Evolutionary conservation across 176 grass and related monocot species (phyloP).

Genomic region (Oryza meyeriana): DNA sequence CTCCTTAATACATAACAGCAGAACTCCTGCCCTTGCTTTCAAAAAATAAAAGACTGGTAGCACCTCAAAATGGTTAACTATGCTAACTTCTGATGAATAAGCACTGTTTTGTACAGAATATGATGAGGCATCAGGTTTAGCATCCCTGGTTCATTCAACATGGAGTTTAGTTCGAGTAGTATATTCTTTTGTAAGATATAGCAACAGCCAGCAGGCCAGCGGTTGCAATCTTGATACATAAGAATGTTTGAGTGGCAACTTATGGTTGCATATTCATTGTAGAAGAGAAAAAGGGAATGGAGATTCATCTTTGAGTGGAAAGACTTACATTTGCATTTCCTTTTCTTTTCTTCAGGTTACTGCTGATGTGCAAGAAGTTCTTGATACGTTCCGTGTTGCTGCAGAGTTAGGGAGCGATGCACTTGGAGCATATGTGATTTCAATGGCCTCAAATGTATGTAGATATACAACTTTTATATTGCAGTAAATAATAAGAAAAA

Average conservation of each 20-base stretch:
- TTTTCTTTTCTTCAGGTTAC: slow-evolving; percentile 45
- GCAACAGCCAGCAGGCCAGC: background rate
- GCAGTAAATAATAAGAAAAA: background rate
- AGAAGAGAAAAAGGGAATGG: background rate
- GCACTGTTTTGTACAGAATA: background rate
- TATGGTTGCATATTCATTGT: background rate
- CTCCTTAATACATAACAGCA: too few species aligned
- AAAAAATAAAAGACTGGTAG: background rate
- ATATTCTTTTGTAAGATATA: background rate
- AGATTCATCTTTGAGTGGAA: background rate
- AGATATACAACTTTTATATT: background rate
- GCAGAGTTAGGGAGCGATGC: slow-evolving; percentile 81
- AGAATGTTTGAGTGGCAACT: background rate
- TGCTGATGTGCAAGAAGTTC: slow-evolving; percentile 83
- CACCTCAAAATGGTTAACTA: background rate
- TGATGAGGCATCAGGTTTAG: background rate
- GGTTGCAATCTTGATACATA: background rate
- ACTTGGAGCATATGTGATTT: slow-evolving; percentile 95
- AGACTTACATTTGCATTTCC: slow-evolving; percentile 14
- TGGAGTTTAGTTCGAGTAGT: background rate
- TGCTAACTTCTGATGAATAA: background rate
- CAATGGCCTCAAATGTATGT: slow-evolving; percentile 95
- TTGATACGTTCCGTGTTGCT: slow-evolving; percentile 81
- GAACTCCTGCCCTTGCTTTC: too few species aligned
- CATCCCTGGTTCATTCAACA: background rate